Evolutionary conservation across 2,329 filamentous ascomycete genomes (phyloP).

Genomic region (Neonectria ditissima): DNA sequence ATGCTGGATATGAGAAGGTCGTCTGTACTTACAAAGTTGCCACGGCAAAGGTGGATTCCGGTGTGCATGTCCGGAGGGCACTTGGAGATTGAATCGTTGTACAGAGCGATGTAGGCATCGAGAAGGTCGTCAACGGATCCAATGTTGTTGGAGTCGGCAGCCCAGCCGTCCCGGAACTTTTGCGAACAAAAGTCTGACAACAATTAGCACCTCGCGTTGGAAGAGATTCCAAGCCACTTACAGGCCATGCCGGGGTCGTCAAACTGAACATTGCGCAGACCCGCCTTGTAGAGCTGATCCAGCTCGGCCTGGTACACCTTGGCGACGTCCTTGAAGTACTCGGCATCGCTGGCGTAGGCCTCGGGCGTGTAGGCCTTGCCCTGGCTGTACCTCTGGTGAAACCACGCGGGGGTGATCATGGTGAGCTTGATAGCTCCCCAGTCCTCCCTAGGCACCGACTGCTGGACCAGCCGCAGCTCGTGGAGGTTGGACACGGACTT

Average conservation of each 20-base stretch:
- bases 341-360: conserved; percentile 48
- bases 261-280: conserved; percentile 74
- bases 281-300: conserved; percentile 69
- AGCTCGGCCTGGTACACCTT: conserved; percentile 75
- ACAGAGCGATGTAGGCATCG: conserved; percentile 80
- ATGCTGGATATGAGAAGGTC: neutral
- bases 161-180: conserved; percentile 78
- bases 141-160: conserved; percentile 74
- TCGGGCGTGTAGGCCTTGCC: conserved; percentile 44
- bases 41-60: conserved; percentile 80
- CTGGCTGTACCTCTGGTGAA: conserved; percentile 46
- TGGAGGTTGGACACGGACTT: conserved; percentile 61
- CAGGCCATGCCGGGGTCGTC: conserved; percentile 76
- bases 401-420: conserved; percentile 64
- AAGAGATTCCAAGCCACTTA: conserved; percentile 52
- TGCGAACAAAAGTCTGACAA: conserved; percentile 77
- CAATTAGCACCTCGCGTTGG: conserved; percentile 11
- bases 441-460: conserved; percentile 57
- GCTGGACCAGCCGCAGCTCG: conserved; percentile 62
- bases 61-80: conserved; percentile 78
- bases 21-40: conserved; percentile 63
- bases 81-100: conserved; percentile 77
- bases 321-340: conserved; percentile 74
- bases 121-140: conserved; percentile 77
- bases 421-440: conserved; percentile 66